Conservation (phyloP, 345 rosid genomes). For the Erucastrum elatum region DNA sequence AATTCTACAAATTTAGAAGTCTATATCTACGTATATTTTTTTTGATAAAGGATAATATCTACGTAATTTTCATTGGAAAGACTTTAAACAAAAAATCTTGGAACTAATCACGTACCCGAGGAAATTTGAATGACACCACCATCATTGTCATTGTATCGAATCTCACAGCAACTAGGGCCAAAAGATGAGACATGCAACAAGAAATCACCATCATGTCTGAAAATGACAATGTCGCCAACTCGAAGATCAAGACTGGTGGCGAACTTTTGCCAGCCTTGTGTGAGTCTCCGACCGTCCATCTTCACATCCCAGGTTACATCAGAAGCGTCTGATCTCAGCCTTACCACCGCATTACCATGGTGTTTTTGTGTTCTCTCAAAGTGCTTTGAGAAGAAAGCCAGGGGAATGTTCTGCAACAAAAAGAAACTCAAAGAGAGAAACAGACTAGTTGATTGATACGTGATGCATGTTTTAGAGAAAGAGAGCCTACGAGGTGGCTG, state of each 20-base stretch:
- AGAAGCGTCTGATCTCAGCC: constrained; percentile 16
- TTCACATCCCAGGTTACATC: constrained; percentile 16
- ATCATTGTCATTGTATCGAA: constrained; percentile 3
- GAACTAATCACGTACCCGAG: no score
- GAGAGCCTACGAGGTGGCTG: constrained; percentile 2
- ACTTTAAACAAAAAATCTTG: no score
- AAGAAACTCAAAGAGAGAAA: neutral
- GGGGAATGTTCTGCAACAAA: constrained; percentile 24
- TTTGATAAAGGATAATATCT: no score
- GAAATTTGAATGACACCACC: no score
- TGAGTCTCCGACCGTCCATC: constrained; percentile 25
- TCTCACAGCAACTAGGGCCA: constrained; percentile 25
- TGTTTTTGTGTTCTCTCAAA: neutral
- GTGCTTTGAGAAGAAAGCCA: neutral
- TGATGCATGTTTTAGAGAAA: neutral
- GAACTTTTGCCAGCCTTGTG: constrained; percentile 33
- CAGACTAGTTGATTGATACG: neutral
- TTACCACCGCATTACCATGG: neutral
- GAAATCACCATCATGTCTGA: constrained; percentile 21
- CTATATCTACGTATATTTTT: no score
- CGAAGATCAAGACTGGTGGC: constrained; percentile 9
- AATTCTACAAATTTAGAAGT: no score
- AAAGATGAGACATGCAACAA: constrained; percentile 23
- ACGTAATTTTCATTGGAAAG: no score
- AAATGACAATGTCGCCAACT: constrained; percentile 26